Base-by-base conservation (phyloP, 257 asterid genomes). In the Ligustrum vulgare region DNA sequence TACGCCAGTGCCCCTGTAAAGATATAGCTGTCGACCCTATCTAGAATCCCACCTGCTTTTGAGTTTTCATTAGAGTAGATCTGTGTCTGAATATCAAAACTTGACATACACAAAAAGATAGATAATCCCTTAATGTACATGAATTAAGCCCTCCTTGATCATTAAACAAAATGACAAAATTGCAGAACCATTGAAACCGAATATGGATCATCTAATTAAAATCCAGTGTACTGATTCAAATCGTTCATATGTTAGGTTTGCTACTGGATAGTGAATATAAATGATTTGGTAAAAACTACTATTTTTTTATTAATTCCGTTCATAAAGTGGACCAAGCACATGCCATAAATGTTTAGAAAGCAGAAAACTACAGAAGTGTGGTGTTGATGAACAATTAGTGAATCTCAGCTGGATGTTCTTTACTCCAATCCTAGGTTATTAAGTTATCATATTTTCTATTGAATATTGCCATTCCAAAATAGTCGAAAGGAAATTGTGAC, bases 1-100 rank as follows among this genome's bases (percentile, higher is more conserved):
- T 93, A 87, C 67, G 96, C 91, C 80, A 93, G 79, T 65, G 98
- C 98, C 39, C 98, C 99, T 0, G 98, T 91, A 74, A 93, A 95
- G 47, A 91, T 85, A 85, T 93, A 95, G 91, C 99, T 95, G 85
- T 95, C 99, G 33, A 82, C 88, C 75, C 99, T 86, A 78, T 93
- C 99, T 47, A 95, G 90, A 81, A 95, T 80, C 75, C 99, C 99
- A 78, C 98, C 98, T 95, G 91, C 82, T 73, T 51, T 62, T 49
- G 18, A 73, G 39, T 16, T 36, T 41, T 72, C 45, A 18, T 75
- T 16, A 71, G 63, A 35, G 72, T 36, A 31, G 62, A 69, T 13
- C 74, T 16, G 10, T 35, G 33, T 35, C 32, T 34, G 20, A 68
- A 31, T 49, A 34, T 12, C 9, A 54, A 33, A 71, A 25, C 39